Conservation (phyloP, 441 rosid species). For the Populus trichocarpa region DNA sequence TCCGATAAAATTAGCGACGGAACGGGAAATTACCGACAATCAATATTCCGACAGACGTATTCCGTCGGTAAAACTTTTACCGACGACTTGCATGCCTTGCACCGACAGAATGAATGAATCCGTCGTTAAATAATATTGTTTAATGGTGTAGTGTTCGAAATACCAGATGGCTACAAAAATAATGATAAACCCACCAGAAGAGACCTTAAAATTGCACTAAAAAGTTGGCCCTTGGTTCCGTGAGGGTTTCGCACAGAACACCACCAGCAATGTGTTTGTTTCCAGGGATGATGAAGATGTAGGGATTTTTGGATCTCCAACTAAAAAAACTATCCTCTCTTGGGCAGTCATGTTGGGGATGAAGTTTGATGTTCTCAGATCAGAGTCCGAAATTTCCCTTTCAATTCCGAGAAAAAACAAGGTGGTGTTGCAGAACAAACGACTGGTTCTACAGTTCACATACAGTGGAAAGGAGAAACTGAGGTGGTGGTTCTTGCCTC, state of each 20-base stretch:
- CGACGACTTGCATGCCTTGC: too few species aligned
- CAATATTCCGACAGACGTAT: too few species aligned
- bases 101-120: too few species aligned
- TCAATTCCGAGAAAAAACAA: conserved; percentile 95
- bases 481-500: too few species aligned
- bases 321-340: conserved; percentile 90
- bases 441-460: neutral
- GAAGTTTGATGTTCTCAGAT: conserved; percentile 72
- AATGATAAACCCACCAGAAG: conserved; percentile 55
- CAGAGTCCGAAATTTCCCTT: conserved; percentile 74
- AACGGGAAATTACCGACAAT: too few species aligned
- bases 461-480: too few species aligned
- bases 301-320: conserved; percentile 93
- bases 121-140: too few species aligned
- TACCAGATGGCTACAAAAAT: conserved; percentile 71
- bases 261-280: conserved; percentile 75
- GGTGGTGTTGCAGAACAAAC: conserved; percentile 90
- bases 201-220: conserved; percentile 43
- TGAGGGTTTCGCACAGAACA: conserved; percentile 79
- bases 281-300: conserved; percentile 77
- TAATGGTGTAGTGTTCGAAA: conserved; percentile 30
- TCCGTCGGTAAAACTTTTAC: too few species aligned
- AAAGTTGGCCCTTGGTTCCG: conserved; percentile 49
- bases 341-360: conserved; percentile 97
- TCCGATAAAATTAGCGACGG: too few species aligned